phyloP scores from a whole-genome alignment of 805 yeast species.

The Kregervanrija pseudodelftensis region DNA sequence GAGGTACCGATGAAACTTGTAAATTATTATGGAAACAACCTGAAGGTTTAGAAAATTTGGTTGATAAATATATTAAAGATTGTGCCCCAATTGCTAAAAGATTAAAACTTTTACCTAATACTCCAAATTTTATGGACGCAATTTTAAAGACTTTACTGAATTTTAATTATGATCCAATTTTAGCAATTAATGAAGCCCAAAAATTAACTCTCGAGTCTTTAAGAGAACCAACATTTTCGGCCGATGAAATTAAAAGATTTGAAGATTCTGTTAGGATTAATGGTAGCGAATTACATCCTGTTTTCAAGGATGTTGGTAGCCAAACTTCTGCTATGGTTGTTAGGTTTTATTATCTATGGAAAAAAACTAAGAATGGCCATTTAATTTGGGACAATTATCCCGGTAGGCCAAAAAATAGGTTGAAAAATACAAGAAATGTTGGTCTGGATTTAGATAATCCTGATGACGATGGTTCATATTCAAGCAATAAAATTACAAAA shows the following conservation, averaged over 20 bases:
- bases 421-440: slow-evolving; percentile 34
- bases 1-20: slow-evolving; percentile 69
- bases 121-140: slow-evolving; percentile 82
- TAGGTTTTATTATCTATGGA: slow-evolving; percentile 86
- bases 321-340: slow-evolving; percentile 77
- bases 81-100: slow-evolving; percentile 52
- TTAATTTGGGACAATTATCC: slow-evolving; percentile 76
- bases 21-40: slow-evolving; percentile 62
- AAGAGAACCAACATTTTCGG: slow-evolving; percentile 69
- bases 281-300: slow-evolving; percentile 78
- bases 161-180: slow-evolving; percentile 39
- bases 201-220: slow-evolving; percentile 49
- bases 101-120: slow-evolving; percentile 47
- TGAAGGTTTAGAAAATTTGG: slow-evolving; percentile 15
- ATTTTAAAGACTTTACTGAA: slow-evolving; percentile 50
- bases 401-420: slow-evolving; percentile 59
- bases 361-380: slow-evolving; percentile 71
- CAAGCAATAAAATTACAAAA: slow-evolving; percentile 39
- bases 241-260: slow-evolving; percentile 58
- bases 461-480: slow-evolving; percentile 69
- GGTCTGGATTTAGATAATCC: slow-evolving; percentile 42
- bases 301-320: slow-evolving; percentile 60
- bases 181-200: slow-evolving; percentile 40
- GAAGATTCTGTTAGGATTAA: slow-evolving; percentile 65
- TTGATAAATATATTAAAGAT: slow-evolving; percentile 45